These are phyloP conservation scores for Chytridium lagenaria DNA, from an alignment of 371 early-diverging fungal species.

Conservation along the genomic window DNA sequence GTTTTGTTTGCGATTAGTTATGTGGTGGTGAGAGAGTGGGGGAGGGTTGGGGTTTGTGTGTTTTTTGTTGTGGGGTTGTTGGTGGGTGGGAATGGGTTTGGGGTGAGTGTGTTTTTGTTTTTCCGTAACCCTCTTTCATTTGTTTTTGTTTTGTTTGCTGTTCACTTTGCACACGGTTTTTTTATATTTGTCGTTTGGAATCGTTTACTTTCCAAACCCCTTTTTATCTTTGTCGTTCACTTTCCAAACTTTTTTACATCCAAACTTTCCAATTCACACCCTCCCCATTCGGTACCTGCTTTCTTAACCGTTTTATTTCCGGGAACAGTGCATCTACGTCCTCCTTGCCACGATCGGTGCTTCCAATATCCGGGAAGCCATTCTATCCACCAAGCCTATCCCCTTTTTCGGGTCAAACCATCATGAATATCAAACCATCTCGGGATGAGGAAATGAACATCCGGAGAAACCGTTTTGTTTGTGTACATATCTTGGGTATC, in stretches of 20 bases:
- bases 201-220: no score
- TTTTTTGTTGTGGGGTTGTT: slow-evolving; percentile 10
- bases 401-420: neutral
- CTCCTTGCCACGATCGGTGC: slow-evolving; percentile 1
- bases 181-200: no score
- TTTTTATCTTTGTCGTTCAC: no score
- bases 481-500: no score
- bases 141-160: neutral
- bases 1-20: slow-evolving; percentile 19
- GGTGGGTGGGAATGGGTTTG: slow-evolving; percentile 8
- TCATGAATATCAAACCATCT: neutral
- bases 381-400: neutral
- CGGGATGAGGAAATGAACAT: no score
- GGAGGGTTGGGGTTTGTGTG: neutral
- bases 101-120: slow-evolving; percentile 9
- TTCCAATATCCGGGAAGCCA: neutral
- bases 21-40: slow-evolving; percentile 13
- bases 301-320: neutral
- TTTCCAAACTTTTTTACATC: no score
- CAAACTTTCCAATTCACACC: no score
- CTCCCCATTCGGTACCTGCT: no score
- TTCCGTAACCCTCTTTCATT: neutral
- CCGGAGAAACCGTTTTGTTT: no score
- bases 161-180: neutral
- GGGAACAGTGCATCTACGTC: slow-evolving; percentile 4